These are phyloP conservation scores for Salix purpurea DNA, from an alignment of 345 rosid species.

Conservation along the genomic window DNA sequence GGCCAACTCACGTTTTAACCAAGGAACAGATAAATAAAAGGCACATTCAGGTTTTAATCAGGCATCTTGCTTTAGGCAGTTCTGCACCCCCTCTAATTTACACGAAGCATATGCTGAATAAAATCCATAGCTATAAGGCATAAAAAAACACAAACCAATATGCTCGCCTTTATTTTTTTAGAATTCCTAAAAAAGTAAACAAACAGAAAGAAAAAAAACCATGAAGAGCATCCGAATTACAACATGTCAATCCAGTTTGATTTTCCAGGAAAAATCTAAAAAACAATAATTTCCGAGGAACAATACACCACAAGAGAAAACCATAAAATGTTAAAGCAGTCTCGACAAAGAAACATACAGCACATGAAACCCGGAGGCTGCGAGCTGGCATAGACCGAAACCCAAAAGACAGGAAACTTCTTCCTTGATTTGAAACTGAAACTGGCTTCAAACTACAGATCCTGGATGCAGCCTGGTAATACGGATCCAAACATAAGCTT, in stretches of 20 bases:
- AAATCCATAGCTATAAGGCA: background rate
- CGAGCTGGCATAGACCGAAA: conserved; percentile 28
- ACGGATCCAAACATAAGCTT: background rate
- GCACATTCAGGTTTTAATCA: background rate
- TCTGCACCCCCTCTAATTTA: background rate
- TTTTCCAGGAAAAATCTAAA: background rate
- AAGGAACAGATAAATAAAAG: background rate
- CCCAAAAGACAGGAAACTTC: conserved; percentile 18
- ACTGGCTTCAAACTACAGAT: conserved; percentile 13
- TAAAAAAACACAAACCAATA: background rate
- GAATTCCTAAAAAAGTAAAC: background rate
- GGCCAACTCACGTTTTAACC: background rate
- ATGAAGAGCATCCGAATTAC: background rate
- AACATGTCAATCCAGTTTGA: background rate
- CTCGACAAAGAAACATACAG: conserved; percentile 34
- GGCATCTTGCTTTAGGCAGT: background rate
- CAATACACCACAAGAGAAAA: background rate
- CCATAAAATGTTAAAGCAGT: background rate
- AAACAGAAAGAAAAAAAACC: background rate
- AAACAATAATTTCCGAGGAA: background rate
- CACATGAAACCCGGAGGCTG: conserved; percentile 49
- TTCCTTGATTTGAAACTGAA: conserved; percentile 10
- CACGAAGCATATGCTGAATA: background rate
- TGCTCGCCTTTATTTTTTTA: background rate
- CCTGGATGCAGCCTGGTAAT: conserved; percentile 13